Base-by-base conservation (phyloP, 106 monocot species). In the Ottelia alismoides region DNA sequence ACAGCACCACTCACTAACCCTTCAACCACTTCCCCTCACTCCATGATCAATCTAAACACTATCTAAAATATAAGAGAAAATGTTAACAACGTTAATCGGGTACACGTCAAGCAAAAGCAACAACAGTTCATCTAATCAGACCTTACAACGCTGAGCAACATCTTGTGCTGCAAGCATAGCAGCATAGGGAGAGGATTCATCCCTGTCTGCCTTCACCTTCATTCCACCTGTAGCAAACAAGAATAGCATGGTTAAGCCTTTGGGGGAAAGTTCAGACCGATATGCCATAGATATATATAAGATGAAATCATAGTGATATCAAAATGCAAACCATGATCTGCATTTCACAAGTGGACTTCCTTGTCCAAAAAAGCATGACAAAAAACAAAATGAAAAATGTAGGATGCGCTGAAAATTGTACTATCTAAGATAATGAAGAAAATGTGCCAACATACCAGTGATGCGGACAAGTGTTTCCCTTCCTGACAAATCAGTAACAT, bases 401-500 rank as follows among this genome's bases (percentile, higher is more conserved):
- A 53, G 3, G 10, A 27, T 22, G 25, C 26, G 2, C 19, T 29
- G 17, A 55, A 55, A 27, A 29, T 18, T 27, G 17, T 44, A 11
- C 43, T 11, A 44, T 44, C 17, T 44, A 10, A 44, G 17, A 44
- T 11, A 44, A 17, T 10, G 10, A 44, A 44, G 17, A 31, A 11
- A 30, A 2, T 24, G 22, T 16, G 6, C 40, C 10, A 16, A 20
- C 70, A 25, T 72, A 78, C 83, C 83, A 21, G 78, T 84, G 20
- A 84, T 78, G 49, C 83, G 83, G 51, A 84, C 83, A 16, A 84
- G 63, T 2, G 83, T 84, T 65, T 84, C 83, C 21, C 83, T 64
- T 22, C 78, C 83, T 18, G 78, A 84, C 12, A 84, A 35, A 72
- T 84, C 83, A 18, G 83, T 84, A 20, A 84, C 83, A 65, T 84